phyloP scores from a whole-genome alignment of 176 grass and related monocot species.

The Paspalum vaginatum region DNA sequence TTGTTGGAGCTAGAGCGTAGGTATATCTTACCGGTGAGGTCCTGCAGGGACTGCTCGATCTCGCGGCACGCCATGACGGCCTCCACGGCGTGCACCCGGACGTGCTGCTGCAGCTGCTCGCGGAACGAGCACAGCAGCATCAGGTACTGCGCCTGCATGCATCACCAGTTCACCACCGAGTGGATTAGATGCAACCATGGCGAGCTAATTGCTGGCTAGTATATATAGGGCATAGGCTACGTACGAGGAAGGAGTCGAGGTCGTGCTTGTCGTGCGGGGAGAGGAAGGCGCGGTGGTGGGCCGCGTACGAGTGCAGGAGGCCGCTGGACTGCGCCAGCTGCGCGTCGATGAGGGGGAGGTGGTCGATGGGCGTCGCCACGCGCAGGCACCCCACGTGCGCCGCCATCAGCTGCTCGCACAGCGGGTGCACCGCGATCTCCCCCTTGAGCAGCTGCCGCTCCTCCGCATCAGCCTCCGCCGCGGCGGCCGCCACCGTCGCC shows the following conservation, averaged over 20 bases:
- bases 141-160: conserved; percentile 82
- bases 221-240: too few relatives aligned
- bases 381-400: conserved; percentile 96
- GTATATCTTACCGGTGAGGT: conserved; percentile 74
- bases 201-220: too few relatives aligned
- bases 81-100: conserved; percentile 99
- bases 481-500: conserved; percentile 39
- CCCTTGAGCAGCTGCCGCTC: conserved; percentile 88
- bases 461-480: conserved; percentile 61
- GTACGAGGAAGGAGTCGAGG: conserved; percentile 95
- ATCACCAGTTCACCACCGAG: not conserved
- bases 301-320: conserved; percentile 87
- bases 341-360: conserved; percentile 94
- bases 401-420: conserved; percentile 91
- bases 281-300: conserved; percentile 80
- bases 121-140: conserved; percentile 96
- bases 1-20: not conserved
- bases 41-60: conserved; percentile 97
- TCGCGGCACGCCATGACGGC: conserved; percentile 99
- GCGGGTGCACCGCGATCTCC: conserved; percentile 95
- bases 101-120: conserved; percentile 99
- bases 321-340: conserved; percentile 80
- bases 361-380: conserved; percentile 95
- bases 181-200: too few relatives aligned
- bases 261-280: conserved; percentile 95